Base-by-base conservation (phyloP, 495 filamentous ascomycete genomes). In the Neurospora sp. region DNA sequence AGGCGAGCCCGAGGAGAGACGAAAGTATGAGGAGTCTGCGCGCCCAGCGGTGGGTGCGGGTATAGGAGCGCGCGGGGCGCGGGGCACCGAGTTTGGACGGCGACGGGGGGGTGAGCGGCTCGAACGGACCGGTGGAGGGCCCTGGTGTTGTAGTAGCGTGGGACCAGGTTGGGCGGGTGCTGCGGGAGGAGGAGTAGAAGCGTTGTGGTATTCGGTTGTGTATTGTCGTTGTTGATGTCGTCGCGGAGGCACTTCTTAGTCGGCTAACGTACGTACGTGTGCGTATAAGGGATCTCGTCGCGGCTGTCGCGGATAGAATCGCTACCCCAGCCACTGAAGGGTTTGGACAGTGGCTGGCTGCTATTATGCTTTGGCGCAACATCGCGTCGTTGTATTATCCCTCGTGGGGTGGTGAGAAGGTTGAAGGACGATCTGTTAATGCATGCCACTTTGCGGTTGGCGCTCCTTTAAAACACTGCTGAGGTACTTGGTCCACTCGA, bases 81-180 rank as follows among this genome's bases (percentile, higher is more conserved):
- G 94, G 89, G 76, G 89, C 90, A 45, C 92, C 92, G 42, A 98
- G 86, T n/a, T 90, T 91, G 70, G 85, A 85, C 3, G 95, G 95
- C 6, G 92, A 87, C 3, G 94, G 94, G 22, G 95, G 95, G 8
- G 86, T 87, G 69, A 97, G 89, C n/a, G 91, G 89, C 72, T 90
- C 85, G 81, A 91, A 93, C 61, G 76, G 77, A 8, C 75, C 76
- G 53, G 73, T 48, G 45, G 76, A 44, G 53, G 27, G 14, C 2
- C 53, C 53, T 65, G 53, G 53, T 1, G 53, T 14, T 35, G 53
- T 37, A 2, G 53, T 65, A 31, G 27, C 27, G 65, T 53, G 40
- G 69, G 48, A 71, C 69, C 73, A 73, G n/a, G 59, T 68, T 70
- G 61, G 38, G 70, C 48, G 72, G 20, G 48, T 70, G 72, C 68